Percentiles rank a stretch among this genome's conserved stretches.
phyloP scores from a whole-genome alignment of 352 stramenopile genomes.

The Pythium phragmiticola region DNA sequence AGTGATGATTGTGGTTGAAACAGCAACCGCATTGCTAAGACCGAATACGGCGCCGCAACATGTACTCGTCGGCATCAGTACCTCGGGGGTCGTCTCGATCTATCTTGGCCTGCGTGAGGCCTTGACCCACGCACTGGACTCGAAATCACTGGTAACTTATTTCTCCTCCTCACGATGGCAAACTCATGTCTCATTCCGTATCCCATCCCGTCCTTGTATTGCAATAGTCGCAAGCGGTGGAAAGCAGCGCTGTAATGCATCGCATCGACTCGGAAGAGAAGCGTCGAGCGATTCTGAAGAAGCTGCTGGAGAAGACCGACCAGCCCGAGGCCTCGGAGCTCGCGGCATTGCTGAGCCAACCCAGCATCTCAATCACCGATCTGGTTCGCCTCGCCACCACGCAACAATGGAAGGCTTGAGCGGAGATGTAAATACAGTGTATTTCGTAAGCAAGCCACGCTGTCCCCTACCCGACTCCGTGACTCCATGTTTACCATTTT shows the following conservation, averaged over 20 bases:
- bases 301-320: conserved; percentile 26
- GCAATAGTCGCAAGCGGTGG: conserved; percentile 37
- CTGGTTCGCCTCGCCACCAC: conserved; percentile 27
- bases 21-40: conserved; percentile 12
- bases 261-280: conserved; percentile 46
- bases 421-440: conserved; percentile 15
- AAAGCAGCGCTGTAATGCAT: conserved; percentile 32
- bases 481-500: conserved; percentile 44
- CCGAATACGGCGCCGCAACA: conserved; percentile 1
- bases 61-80: conserved; percentile 61
- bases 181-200: not conserved
- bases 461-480: not conserved
- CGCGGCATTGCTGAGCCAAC: conserved; percentile 5
- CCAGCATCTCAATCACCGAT: conserved; percentile 20
- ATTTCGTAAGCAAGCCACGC: conserved; percentile 1
- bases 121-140: conserved; percentile 41
- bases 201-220: not conserved
- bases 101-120: conserved; percentile 50
- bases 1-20: not conserved
- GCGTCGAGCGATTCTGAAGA: conserved; percentile 38
- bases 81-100: conserved; percentile 61
- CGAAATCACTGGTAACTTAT: conserved; percentile 40
- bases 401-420: conserved; percentile 10
- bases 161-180: not conserved
- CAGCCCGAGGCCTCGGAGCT: conserved; percentile 16